Evolutionary conservation across 768 basidiomycete genomes (phyloP), one percentile per base, ranked within the genome.

Genomic region (Xerocomus brunneocitrinus): DNA sequence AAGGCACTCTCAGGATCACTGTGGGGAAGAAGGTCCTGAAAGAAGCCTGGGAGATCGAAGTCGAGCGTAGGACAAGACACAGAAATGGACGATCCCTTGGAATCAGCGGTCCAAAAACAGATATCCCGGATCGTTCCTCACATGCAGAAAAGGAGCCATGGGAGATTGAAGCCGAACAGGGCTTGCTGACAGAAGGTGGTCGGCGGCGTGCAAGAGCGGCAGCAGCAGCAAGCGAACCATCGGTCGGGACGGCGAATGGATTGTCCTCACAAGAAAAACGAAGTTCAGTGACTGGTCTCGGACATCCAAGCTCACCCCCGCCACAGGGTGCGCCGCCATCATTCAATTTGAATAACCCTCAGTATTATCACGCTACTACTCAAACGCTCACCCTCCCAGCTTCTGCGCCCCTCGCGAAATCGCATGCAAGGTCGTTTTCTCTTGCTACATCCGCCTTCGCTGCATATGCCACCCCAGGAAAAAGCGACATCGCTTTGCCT

Each of bases 41-140:
- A 63, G 90, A 92, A 67, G 68, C 79, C 31, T 91, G 90, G 90
- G 91, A 92, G 64, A 57, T 92, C 12, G 89, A 89, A 63, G 73
- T 82, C 16, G 89, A 92, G 61, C 71, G 74, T 46, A 75, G 78
- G 43, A 60, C 73, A 4, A 79, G 76, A 51, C 66, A 66, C n/a
- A 75, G 74, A 34, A 67, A 58, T 41, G 71, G 66, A 28, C 72
- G 69, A 46, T 67, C 71, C 48, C 50, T 58, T 49, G 66, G 24
- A 65, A 60, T 62, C 55, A 53, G 49, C 10, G 47, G 38, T 16
- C n/a, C 52, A 28, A 43, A 36, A 24, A 32, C 55, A 39, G 25
- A 31, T 28, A n/a, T 36, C 12, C 5, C 16, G n/a, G 42, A 53
- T 40, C 50, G 8, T 35, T 44, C 8, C 31, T 36, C 49, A 16